These are phyloP conservation scores for Seminavis robusta DNA, from an alignment of 108 stramenopile species.

Conservation along the genomic window DNA sequence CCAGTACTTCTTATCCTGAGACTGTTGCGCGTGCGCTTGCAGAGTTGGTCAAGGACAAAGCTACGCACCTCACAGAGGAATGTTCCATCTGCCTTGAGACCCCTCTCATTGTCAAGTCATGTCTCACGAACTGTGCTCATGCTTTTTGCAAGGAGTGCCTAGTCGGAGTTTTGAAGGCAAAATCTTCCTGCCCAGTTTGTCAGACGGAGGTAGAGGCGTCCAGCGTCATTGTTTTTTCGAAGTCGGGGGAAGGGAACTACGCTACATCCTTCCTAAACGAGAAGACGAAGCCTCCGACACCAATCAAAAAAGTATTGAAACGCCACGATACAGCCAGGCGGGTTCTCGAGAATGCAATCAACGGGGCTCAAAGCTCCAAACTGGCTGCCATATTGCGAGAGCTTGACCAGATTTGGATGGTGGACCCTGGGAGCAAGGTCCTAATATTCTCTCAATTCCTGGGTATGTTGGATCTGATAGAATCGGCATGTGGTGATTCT, in stretches of 20 bases:
- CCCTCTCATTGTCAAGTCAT: constrained; percentile 54
- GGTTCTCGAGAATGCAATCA: constrained; percentile 53
- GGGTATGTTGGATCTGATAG: constrained; percentile 74
- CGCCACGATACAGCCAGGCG: constrained; percentile 46
- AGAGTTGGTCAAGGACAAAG: constrained; percentile 42
- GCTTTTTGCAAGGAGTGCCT: constrained; percentile 72
- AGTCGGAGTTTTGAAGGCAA: constrained; percentile 31
- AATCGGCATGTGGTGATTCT: constrained; percentile 23
- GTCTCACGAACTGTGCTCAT: constrained; percentile 81
- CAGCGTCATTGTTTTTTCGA: constrained; percentile 49
- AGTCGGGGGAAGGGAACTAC: constrained; percentile 41
- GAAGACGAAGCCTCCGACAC: constrained; percentile 6
- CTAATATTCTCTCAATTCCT: constrained; percentile 82
- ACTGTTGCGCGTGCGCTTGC: constrained; percentile 53
- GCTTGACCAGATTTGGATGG: constrained; percentile 63
- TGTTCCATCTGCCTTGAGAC: constrained; percentile 79
- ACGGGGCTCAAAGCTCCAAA: constrained; percentile 65
- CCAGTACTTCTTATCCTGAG: constrained; percentile 24
- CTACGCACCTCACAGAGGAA: constrained; percentile 59
- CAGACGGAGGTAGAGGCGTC: constrained; percentile 39
- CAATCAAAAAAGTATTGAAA: no score
- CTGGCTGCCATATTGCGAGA: constrained; percentile 65
- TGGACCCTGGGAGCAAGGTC: constrained; percentile 72
- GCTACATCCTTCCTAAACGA: constrained; percentile 21
- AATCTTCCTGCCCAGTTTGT: constrained; percentile 61